Conservation (phyloP, 345 rosid species). For the Arabidopsis arenosa region DNA sequence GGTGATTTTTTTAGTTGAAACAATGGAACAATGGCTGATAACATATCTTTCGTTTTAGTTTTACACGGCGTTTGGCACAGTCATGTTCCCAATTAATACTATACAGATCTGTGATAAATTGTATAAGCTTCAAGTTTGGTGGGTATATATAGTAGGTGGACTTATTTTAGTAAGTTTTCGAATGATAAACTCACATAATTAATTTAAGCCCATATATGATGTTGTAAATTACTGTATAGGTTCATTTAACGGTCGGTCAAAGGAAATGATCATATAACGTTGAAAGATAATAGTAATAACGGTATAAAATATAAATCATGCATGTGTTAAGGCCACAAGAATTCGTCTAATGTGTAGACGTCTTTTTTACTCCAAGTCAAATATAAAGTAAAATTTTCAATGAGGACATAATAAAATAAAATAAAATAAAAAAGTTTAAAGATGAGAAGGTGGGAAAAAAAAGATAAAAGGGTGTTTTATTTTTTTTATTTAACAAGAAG, state of each 20-base stretch:
- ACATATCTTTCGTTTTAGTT: not conserved
- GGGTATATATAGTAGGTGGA: not conserved
- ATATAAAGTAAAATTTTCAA: conserved; percentile 23
- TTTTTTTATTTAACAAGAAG: conserved; percentile 34
- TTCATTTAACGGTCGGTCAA: not conserved
- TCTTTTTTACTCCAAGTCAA: conserved; percentile 41
- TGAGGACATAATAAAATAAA: conserved; percentile 30
- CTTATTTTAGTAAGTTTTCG: not conserved
- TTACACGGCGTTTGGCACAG: no score
- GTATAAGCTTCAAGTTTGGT: conserved; percentile 3
- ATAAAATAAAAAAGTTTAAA: conserved; percentile 17
- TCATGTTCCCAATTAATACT: no score
- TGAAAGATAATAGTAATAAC: conserved; percentile 19
- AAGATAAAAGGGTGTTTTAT: conserved; percentile 4
- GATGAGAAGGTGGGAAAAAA: conserved; percentile 35
- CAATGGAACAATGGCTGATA: not conserved
- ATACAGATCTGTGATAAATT: not conserved
- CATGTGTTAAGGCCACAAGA: conserved; percentile 10
- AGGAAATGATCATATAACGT: not conserved
- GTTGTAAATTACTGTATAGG: not conserved
- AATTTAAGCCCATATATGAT: not conserved
- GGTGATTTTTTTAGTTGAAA: not conserved
- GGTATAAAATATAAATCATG: conserved; percentile 23
- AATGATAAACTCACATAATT: not conserved
- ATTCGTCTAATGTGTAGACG: conserved; percentile 17